Evolutionary conservation across 306 rosid species (phyloP), one percentile per base, ranked within the genome.

Genomic region (Quercus suber): DNA sequence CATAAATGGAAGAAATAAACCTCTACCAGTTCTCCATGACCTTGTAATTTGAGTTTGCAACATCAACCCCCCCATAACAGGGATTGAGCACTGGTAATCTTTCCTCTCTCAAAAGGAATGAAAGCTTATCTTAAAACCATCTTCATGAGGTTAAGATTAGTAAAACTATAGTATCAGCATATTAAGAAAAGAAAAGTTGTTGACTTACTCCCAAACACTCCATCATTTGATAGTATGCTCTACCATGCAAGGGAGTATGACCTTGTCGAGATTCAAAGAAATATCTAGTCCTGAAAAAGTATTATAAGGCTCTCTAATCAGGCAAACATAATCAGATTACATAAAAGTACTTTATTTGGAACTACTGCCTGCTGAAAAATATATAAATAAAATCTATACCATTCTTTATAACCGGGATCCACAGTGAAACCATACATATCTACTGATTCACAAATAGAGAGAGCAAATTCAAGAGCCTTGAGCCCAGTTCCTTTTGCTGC

Each of bases 401-500:
- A 95, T 92, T 95, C 99, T 84, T 92, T 95, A 88, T 91, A 92
- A 69, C 98, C 97, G 76, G 98, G 97, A 89, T 95, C 99, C 75
- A 95, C 99, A 33, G 98, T 95, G 90, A 95, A 95, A 76, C 99
- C 99, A 86, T 91, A 92, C 96, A 95, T 95, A 91, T 95, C 99
- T 55, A 92, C 98, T 9, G 99, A 95, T 64, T 95, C 92, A 53
- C 99, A 95, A 55, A 92, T 81, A 78, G 96, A 95, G 65, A 95
- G 96, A 14, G 97, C 94, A 88, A 95, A 95, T 86, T 95, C 99
- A 79, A 95, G 97, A 86, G 99, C 99, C 90, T 92, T 95, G 79
- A 95, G 96, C 65, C 99, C 99, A n/a, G 99, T 92, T 87, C 97
- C 97, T 88, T 95, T 95, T 78, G 98, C 99, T 4, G 98, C 99